Evolutionary conservation across 1,284 basidiomycete genomes (phyloP).

Genomic region (Porogramme epimiltina): DNA sequence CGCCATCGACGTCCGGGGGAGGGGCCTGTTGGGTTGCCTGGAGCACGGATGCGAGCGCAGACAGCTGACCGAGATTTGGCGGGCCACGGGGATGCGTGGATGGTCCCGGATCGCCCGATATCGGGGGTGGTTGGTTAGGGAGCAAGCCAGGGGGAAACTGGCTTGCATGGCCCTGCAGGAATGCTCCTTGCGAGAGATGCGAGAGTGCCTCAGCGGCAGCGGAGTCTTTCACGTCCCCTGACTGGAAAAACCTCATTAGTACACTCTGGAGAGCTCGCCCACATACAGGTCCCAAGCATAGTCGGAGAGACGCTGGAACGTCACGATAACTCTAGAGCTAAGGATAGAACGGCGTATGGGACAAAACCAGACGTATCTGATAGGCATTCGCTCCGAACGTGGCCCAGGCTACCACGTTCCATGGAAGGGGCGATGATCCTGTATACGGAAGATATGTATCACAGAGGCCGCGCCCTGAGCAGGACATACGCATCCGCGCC

Average conservation of each 20-base stretch:
- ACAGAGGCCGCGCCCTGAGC: background rate
- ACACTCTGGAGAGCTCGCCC: too few relatives aligned
- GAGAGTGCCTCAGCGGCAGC: constrained; percentile 68
- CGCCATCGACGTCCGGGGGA: background rate
- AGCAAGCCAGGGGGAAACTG: constrained; percentile 20
- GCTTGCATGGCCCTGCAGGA: constrained; percentile 20
- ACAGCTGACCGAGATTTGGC: constrained; percentile 62
- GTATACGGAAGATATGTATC: background rate
- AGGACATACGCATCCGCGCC: too few relatives aligned
- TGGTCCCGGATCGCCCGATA: constrained; percentile 65
- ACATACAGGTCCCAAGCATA: constrained; percentile 12
- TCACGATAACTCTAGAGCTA: background rate
- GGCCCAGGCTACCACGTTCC: too few relatives aligned
- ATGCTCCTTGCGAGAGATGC: constrained; percentile 52
- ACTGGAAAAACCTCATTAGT: constrained; percentile 30
- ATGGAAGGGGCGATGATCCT: too few relatives aligned
- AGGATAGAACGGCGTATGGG: too few relatives aligned
- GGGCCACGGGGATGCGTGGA: constrained; percentile 74
- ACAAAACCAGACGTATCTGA: too few relatives aligned
- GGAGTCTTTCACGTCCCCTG: constrained; percentile 54
- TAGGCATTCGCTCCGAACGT: too few relatives aligned
- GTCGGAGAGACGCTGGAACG: constrained; percentile 7
- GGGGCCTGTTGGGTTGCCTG: constrained; percentile 14
- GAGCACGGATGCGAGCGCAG: constrained; percentile 44
- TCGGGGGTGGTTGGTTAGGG: constrained; percentile 18